Conservation (phyloP, 805 yeast genomes). For the Candida coleopterorum region DNA sequence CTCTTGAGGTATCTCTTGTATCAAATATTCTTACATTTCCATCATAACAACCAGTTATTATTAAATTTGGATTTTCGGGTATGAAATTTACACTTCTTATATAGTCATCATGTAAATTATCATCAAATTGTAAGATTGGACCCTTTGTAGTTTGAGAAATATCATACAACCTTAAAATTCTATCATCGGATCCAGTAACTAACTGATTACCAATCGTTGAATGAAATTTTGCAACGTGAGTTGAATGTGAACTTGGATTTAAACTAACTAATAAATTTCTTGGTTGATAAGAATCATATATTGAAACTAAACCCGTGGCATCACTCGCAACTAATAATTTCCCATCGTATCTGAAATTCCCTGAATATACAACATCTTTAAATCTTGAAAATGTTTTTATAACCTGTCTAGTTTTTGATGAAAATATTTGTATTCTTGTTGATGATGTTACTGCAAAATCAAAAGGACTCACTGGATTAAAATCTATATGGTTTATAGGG, state of each 20-base stretch:
- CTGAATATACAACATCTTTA: slow-evolving; percentile 87
- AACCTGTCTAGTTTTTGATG: slow-evolving; percentile 92
- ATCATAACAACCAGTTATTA: slow-evolving; percentile 95
- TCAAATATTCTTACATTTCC: slow-evolving; percentile 82
- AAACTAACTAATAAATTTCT: slow-evolving; percentile 75
- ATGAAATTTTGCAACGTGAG: slow-evolving; percentile 91
- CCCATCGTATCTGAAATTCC: slow-evolving; percentile 89
- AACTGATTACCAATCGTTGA: slow-evolving; percentile 69
- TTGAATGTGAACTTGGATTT: slow-evolving; percentile 80
- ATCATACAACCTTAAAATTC: slow-evolving; percentile 83
- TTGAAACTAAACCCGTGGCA: slow-evolving; percentile 88
- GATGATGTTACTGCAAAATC: slow-evolving; percentile 93
- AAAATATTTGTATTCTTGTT: slow-evolving; percentile 86
- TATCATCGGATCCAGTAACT: slow-evolving; percentile 87
- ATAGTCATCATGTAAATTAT: slow-evolving; percentile 77
- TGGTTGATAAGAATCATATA: slow-evolving; percentile 79
- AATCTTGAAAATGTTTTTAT: slow-evolving; percentile 80
- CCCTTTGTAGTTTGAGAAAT: slow-evolving; percentile 63
- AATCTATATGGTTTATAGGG: slow-evolving; percentile 81
- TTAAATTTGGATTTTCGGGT: slow-evolving; percentile 67
- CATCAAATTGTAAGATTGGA: slow-evolving; percentile 63
- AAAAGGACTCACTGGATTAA: slow-evolving; percentile 80
- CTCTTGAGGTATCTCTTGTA: slow-evolving; percentile 50
- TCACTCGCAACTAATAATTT: slow-evolving; percentile 90
- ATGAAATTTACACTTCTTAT: slow-evolving; percentile 77